Conservation (phyloP, 2,329 filamentous ascomycete species). For the Alternaria metachromatica region DNA sequence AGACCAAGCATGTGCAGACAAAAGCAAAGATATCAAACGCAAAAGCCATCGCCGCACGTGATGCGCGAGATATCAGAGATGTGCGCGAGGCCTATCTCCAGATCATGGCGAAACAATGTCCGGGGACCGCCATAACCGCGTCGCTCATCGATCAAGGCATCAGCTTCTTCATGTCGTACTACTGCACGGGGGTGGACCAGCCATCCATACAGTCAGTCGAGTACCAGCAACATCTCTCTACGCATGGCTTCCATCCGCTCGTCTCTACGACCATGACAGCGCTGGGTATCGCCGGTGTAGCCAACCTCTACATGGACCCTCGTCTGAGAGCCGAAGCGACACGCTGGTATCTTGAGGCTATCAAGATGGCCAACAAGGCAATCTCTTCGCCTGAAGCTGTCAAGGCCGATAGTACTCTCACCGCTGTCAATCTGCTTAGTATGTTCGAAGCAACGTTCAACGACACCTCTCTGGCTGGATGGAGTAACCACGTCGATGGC, state of each 20-base stretch:
- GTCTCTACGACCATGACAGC: slow-evolving; percentile 45
- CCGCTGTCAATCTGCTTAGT: slow-evolving; percentile 34
- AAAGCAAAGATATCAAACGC: slow-evolving; percentile 40
- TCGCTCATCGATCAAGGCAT: slow-evolving; percentile 42
- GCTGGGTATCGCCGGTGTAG: slow-evolving; percentile 41
- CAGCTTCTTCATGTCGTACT: slow-evolving; percentile 43
- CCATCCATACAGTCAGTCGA: slow-evolving; percentile 31
- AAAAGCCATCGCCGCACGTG: slow-evolving; percentile 36
- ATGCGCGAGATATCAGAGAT: slow-evolving; percentile 19
- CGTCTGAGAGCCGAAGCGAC: slow-evolving; percentile 37
- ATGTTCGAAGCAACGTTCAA: slow-evolving; percentile 46
- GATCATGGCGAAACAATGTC: slow-evolving; percentile 13
- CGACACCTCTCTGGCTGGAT: slow-evolving; percentile 37
- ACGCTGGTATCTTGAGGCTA: slow-evolving; percentile 40
- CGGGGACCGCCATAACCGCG: slow-evolving; percentile 20
- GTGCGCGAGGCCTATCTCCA: background rate
- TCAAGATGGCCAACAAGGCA: slow-evolving; percentile 42
- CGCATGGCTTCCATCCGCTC: slow-evolving; percentile 42
- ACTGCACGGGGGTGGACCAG: slow-evolving; percentile 34
- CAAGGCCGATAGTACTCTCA: slow-evolving; percentile 41
- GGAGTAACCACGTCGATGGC: slow-evolving; percentile 47
- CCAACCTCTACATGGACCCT: slow-evolving; percentile 36
- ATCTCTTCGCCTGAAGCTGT: slow-evolving; percentile 33
- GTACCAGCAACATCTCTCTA: slow-evolving; percentile 35
- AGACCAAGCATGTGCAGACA: slow-evolving; percentile 33